Evolutionary conservation across 768 basidiomycete genomes (phyloP).

Genomic region (Boletus barrowsii): DNA sequence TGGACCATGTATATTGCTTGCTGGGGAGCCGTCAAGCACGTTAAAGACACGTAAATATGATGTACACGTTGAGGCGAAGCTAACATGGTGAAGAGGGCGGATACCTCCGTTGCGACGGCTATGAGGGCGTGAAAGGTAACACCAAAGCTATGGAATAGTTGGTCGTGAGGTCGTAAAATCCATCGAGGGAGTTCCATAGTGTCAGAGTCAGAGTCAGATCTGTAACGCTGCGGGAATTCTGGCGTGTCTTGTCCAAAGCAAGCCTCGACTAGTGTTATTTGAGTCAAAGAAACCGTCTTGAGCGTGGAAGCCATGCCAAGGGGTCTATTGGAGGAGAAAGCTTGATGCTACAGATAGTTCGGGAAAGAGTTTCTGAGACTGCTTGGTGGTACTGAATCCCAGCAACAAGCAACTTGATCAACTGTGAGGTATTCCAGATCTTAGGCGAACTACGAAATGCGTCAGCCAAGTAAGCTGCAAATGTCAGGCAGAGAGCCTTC

Average conservation of each 20-base stretch:
- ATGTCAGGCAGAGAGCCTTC: too few species aligned
- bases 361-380: not conserved
- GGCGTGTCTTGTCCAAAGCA: constrained; percentile 2
- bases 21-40: too few species aligned
- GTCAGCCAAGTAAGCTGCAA: too few species aligned
- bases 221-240: not conserved
- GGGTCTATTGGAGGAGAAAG: not conserved
- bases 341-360: not conserved
- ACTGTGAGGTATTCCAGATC: not conserved
- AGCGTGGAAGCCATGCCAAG: not conserved
- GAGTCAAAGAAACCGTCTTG: not conserved
- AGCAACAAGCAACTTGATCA: not conserved
- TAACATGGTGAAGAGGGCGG: not conserved
- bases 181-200: not conserved
- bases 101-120: not conserved
- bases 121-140: not conserved
- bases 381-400: not conserved
- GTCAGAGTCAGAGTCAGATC: not conserved
- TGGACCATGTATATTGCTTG: too few species aligned
- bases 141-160: not conserved
- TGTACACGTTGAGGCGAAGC: not conserved
- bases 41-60: not conserved
- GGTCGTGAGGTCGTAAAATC: not conserved
- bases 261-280: too few species aligned
- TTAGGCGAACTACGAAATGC: too few species aligned